Conservation (phyloP, 2,329 filamentous ascomycete species). For the Phialophora verrucosa region DNA sequence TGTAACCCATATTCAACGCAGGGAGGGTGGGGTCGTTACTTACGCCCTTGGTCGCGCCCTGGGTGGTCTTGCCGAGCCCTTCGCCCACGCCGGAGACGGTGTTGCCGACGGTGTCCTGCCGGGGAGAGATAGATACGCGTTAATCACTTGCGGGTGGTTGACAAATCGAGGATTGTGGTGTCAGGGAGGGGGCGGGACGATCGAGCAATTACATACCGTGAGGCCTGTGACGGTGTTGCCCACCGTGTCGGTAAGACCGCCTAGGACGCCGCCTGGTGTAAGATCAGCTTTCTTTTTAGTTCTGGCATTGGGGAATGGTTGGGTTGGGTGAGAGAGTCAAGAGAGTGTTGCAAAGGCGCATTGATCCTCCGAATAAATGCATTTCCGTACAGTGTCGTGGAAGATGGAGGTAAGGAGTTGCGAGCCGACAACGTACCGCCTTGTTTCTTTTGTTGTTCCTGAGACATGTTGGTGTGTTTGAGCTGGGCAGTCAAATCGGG, state of each 20-base stretch:
- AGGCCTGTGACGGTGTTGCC: constrained; percentile 42
- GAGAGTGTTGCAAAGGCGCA: background rate
- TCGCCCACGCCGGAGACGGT: constrained; percentile 44
- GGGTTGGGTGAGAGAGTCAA: background rate
- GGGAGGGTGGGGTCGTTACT: constrained; percentile 7
- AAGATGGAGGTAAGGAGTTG: background rate
- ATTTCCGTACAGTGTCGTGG: background rate
- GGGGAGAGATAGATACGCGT: background rate
- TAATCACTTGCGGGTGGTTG: constrained; percentile 4
- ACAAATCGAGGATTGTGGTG: background rate
- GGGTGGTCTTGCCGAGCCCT: constrained; percentile 40
- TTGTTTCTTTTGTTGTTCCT: constrained; percentile 30
- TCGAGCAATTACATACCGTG: constrained; percentile 24
- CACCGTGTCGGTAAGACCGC: constrained; percentile 45
- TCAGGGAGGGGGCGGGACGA: background rate
- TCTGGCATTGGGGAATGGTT: background rate
- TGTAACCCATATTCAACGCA: background rate
- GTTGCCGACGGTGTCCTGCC: constrained; percentile 40
- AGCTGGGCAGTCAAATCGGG: background rate
- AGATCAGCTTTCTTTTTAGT: background rate
- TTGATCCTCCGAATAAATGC: background rate
- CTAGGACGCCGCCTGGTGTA: constrained; percentile 32
- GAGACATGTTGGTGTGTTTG: constrained; percentile 24
- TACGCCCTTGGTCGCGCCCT: constrained; percentile 35
- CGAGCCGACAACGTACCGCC: constrained; percentile 25